These are phyloP conservation scores for Tarenaya hassleriana DNA, from an alignment of 345 rosid genomes.

Conservation along the genomic window DNA sequence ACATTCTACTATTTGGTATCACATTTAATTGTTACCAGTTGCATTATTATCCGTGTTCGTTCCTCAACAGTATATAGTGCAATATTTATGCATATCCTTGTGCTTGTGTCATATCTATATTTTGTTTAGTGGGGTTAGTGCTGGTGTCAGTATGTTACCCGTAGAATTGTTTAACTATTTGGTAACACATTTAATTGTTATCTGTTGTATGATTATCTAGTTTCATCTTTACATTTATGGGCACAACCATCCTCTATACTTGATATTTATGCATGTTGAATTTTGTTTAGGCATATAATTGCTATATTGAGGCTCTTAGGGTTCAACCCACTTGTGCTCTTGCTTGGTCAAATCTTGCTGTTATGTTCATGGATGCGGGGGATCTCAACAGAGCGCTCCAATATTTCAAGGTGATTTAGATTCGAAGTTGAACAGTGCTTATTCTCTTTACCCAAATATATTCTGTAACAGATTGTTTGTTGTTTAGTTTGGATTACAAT, in stretches of 20 bases:
- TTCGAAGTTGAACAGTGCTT: not conserved
- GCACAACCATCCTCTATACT: not conserved
- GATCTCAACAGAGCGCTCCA: conserved; percentile 70
- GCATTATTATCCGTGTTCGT: too few species aligned
- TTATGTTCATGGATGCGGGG: conserved; percentile 81
- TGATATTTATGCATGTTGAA: not conserved
- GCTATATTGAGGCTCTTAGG: conserved; percentile 68
- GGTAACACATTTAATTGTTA: conserved; percentile 45
- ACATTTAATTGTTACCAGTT: too few species aligned
- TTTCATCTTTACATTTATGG: not conserved
- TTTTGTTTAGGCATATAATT: conserved; percentile 78
- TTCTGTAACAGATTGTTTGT: too few species aligned
- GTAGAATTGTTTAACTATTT: conserved; percentile 40
- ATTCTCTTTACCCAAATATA: not conserved
- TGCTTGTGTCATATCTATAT: not conserved
- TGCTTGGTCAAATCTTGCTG: conserved; percentile 90
- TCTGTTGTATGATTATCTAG: not conserved
- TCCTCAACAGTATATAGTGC: too few species aligned
- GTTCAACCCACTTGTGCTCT: conserved; percentile 77
- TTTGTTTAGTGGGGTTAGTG: not conserved
- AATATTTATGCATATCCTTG: conserved; percentile 62
- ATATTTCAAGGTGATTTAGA: conserved; percentile 51
- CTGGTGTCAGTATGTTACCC: conserved; percentile 37
- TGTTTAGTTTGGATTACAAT: too few species aligned
- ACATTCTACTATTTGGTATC: too few species aligned